phyloP scores from a whole-genome alignment of 2,329 filamentous ascomycete species.

The Juglanconis oblonga region DNA sequence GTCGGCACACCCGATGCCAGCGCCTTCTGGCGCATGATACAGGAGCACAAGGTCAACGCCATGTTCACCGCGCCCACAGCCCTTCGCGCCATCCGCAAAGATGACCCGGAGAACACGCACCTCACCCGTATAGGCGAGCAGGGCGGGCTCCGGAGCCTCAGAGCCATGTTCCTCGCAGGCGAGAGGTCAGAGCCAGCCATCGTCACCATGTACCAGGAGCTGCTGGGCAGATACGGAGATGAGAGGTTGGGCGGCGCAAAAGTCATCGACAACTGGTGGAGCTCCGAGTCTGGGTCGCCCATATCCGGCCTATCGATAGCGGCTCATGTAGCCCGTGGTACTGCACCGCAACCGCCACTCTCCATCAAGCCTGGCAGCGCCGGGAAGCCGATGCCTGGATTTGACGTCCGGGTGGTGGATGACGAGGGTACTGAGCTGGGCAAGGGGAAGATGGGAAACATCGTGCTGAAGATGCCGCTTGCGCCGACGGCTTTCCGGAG shows the following conservation, averaged over 20 bases:
- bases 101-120: constrained; percentile 71
- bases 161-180: constrained; percentile 79
- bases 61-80: constrained; percentile 87
- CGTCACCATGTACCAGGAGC: constrained; percentile 73
- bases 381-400: constrained; percentile 87
- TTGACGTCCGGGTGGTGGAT: constrained; percentile 81
- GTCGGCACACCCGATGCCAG: constrained; percentile 84
- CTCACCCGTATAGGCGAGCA: constrained; percentile 62
- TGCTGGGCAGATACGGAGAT: constrained; percentile 66
- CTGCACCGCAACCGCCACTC: constrained; percentile 49
- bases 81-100: constrained; percentile 79
- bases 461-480: constrained; percentile 78
- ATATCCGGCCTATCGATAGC: constrained; percentile 54
- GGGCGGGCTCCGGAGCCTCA: constrained; percentile 69
- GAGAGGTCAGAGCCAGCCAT: constrained; percentile 88
- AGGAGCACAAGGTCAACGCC: constrained; percentile 80
- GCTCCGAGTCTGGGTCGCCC: constrained; percentile 56
- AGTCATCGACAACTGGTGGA: constrained; percentile 62
- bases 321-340: constrained; percentile 43
- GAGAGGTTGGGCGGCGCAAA: constrained; percentile 49
- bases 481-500: constrained; percentile 84
- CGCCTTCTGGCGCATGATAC: constrained; percentile 82
- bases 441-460: constrained; percentile 82
- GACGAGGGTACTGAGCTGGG: constrained; percentile 71
- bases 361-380: constrained; percentile 79